Base-by-base conservation (phyloP, 2,329 filamentous ascomycete species). In the Rutstroemia sp. region DNA sequence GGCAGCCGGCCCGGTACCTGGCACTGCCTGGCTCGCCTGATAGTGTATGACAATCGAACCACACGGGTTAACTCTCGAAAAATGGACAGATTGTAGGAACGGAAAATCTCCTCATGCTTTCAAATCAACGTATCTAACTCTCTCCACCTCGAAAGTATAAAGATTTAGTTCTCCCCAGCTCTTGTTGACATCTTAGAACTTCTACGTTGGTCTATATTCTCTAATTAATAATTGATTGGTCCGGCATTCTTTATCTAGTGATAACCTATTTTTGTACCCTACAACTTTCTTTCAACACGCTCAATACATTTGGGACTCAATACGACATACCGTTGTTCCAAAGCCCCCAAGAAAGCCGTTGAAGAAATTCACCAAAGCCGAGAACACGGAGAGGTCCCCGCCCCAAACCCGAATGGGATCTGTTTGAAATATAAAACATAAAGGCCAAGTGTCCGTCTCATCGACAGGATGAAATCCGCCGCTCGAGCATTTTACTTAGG, bases 401-500 rank as follows among this genome's bases (percentile, higher is more conserved):
- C 25, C 48, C 25, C 48, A 7, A 21, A 14, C 7, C 38, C 39
- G 23, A 39, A 56, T 45, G 23, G 39, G 30, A 34, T 47, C 16
- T 12, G 34, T 30, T 17, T 51, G 14, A 56, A 8, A 30, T 47
- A 46, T 52, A 36, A 52, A 40, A 46, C 25, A 21, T 48, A 48
- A 45, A 58, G 57, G 57, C 55, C 58, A 60, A 61, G 59, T 59
- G 53, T 56, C 57, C 57, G 52, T 49, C 56, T 62, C 62, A 60
- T 58, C 59, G 27, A 58, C 48, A 64, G 57, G 40, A 83, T 83
- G 80, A 77, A 74, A 64, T 70, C 75, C 56, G 77, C 79, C 54
- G 73, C 77, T 57, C 75, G 75, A 61, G 68, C 78, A 44, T 84
- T 86, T 71, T 85, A 81, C 69, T 73, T 85, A 56, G 82, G 82